Percentiles rank a stretch among this genome's conserved stretches.
phyloP scores from a whole-genome alignment of 2,329 filamentous ascomycete genomes.

The Purpureocillium takamizusanense region DNA sequence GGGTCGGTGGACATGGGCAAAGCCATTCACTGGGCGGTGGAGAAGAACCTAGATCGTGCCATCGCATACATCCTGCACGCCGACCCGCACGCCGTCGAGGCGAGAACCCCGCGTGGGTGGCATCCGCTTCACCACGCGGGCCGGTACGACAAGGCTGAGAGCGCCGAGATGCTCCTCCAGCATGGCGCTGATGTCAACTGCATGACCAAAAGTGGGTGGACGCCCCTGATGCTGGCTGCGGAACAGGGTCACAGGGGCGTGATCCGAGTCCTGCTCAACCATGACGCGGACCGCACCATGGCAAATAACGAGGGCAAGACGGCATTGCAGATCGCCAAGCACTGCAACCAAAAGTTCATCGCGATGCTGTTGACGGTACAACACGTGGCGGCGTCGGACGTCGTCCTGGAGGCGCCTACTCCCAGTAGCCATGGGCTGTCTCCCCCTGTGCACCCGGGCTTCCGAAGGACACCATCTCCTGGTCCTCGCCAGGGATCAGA shows the following conservation, averaged over 20 bases:
- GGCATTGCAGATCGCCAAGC: background rate
- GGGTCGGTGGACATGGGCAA: background rate
- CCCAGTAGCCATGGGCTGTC: no score
- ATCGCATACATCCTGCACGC: constrained; percentile 3
- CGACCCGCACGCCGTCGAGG: constrained; percentile 2
- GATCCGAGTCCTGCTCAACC: constrained; percentile 1
- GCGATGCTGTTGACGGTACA: background rate
- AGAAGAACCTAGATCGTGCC: background rate
- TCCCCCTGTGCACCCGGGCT: no score
- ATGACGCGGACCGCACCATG: background rate
- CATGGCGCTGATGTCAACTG: constrained; percentile 6
- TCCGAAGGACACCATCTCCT: no score
- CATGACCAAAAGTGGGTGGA: constrained; percentile 4
- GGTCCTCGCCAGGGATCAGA: background rate
- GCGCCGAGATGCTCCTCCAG: constrained; percentile 3
- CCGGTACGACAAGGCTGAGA: constrained; percentile 1
- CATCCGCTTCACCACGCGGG: constrained; percentile 6
- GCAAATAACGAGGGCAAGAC: background rate
- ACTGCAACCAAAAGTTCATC: background rate
- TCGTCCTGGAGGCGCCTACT: no score
- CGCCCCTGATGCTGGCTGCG: constrained; percentile 7
- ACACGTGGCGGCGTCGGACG: background rate
- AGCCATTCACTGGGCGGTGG: background rate
- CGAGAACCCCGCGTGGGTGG: constrained; percentile 3
- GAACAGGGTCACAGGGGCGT: constrained; percentile 4